Evolutionary conservation across 1,284 basidiomycete species (phyloP).

Genomic region (Papiliotrema fonsecae): DNA sequence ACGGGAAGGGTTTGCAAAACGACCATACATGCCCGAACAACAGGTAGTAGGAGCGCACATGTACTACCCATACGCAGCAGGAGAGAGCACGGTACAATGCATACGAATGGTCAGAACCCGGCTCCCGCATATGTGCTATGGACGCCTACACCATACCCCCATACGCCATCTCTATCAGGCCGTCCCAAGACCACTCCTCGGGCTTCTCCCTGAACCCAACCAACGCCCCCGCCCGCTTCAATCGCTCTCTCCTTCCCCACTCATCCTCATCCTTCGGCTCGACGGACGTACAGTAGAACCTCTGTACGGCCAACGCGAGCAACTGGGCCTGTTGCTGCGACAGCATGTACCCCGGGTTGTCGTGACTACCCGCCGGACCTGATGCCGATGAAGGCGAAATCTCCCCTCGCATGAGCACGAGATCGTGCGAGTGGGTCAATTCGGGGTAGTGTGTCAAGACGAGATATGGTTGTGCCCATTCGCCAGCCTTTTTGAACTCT

Average conservation of each 20-base stretch:
- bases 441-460: constrained; percentile 92
- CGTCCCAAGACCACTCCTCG: constrained; percentile 46
- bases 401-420: constrained; percentile 87
- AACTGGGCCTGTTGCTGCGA: constrained; percentile 75
- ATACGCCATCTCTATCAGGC: constrained; percentile 43
- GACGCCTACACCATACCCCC: constrained; percentile 36
- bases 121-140: too few species aligned
- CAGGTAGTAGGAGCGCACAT: too few species aligned
- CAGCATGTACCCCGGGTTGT: constrained; percentile 56
- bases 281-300: constrained; percentile 59
- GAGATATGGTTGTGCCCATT: constrained; percentile 87
- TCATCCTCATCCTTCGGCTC: constrained; percentile 21
- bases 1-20: too few species aligned
- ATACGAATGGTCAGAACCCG: too few species aligned
- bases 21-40: too few species aligned
- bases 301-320: constrained; percentile 70
- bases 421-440: constrained; percentile 68
- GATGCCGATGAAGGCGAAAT: constrained; percentile 59
- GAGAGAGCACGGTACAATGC: background rate
- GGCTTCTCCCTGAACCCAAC: constrained; percentile 42
- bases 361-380: constrained; percentile 21
- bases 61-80: background rate
- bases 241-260: constrained; percentile 28
- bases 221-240: constrained; percentile 32
- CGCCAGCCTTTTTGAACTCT: constrained; percentile 83